Base-by-base conservation (phyloP, 1,284 basidiomycete species). In the Termitomyces sp. region DNA sequence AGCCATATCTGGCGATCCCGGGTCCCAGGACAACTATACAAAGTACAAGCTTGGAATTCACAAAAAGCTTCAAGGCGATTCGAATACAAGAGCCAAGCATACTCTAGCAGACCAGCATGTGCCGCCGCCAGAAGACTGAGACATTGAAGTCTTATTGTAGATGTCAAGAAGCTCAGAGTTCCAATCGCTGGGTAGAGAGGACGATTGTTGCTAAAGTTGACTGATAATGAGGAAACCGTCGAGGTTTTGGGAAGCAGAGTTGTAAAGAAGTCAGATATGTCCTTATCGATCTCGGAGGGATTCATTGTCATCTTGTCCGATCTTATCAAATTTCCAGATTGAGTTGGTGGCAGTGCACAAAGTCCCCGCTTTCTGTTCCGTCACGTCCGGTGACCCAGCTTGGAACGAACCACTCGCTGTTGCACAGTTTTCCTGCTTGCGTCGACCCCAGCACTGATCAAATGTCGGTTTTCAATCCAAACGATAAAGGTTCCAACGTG, bases 401-500 rank as follows among this genome's bases (percentile, higher is more conserved):
- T 10, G 10, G 33, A 46, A 46, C 21, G 24, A 30, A 8, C 6
- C 28, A 38, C n/a, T 49, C 38, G 18, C n/a, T 33, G 10, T 33
- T 33, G 10, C 37, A 24, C 26, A 18, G 26, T 18, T 19, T 6
- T 11, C 19, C 13, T 7, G 3, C 21, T 34, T 1, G 8, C 5
- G 18, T 7, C 30, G 1, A 40, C 10, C 10, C 2, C 43, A 28
- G 18, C 2, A 39, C 38, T 21, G 13, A 18, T 2, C 2, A 16
- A 34, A 46, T 46, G 45, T 37, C 34, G 8, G 41, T 37, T 6
- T 6, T 41, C 2, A 13, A 42, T 34, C 35, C 8, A n/a, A 10
- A 28, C 6, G 42, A 56, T 5, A 45, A 41, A 3, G 53, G 55
- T 19, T 38, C 37, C 28, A 49, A 53, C 38, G 37, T 42, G 9